phyloP scores from a whole-genome alignment of 352 stramenopile genomes.

The Phytophthora sp. region DNA sequence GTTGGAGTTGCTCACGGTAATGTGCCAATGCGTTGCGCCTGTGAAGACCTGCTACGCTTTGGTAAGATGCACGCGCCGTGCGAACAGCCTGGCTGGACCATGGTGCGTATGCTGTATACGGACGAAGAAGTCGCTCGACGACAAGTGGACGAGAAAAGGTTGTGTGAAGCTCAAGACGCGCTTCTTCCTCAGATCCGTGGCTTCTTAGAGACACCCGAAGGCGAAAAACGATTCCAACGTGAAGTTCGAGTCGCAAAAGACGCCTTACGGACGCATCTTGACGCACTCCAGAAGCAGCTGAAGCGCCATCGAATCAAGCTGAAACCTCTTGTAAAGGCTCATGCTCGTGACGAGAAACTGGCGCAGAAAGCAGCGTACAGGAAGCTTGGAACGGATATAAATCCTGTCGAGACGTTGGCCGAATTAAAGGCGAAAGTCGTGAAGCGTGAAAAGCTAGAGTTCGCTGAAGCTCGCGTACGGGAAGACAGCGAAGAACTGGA shows the following conservation, averaged over 20 bases:
- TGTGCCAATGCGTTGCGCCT: conserved; percentile 79
- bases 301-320: conserved; percentile 34
- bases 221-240: conserved; percentile 68
- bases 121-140: conserved; percentile 58
- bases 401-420: conserved; percentile 38
- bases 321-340: conserved; percentile 26
- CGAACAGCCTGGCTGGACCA: conserved; percentile 60
- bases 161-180: conserved; percentile 51
- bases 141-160: conserved; percentile 50
- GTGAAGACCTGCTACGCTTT: conserved; percentile 65
- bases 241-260: conserved; percentile 61
- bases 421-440: conserved; percentile 50
- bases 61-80: conserved; percentile 78
- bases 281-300: conserved; percentile 48
- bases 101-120: conserved; percentile 68
- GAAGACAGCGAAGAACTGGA: conserved; percentile 53
- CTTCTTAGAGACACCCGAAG: conserved; percentile 63
- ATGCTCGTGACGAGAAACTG: conserved; percentile 28
- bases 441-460: conserved; percentile 42
- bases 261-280: conserved; percentile 46
- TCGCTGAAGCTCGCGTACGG: conserved; percentile 47
- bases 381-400: conserved; percentile 1
- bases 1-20: conserved; percentile 62
- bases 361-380: conserved; percentile 29
- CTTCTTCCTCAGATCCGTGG: conserved; percentile 62